These are phyloP conservation scores for Candida ovalis DNA, from an alignment of 805 yeast genomes.

Conservation along the genomic window DNA sequence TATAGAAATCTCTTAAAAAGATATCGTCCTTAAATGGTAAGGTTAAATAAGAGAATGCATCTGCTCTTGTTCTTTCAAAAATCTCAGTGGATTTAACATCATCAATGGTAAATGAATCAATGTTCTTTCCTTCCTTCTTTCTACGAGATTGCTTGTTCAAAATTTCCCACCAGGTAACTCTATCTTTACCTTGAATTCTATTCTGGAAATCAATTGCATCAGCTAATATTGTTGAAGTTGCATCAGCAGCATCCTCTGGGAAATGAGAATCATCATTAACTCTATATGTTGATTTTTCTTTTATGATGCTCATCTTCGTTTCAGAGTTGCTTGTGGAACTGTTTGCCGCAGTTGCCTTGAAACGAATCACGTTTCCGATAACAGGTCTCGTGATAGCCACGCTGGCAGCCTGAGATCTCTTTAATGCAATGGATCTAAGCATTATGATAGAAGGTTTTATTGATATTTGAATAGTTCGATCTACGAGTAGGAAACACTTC, in stretches of 20 bases:
- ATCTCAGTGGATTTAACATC: constrained; percentile 69
- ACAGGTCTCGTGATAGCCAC: neutral
- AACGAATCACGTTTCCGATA: neutral
- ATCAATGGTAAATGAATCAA: constrained; percentile 68
- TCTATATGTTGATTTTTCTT: constrained; percentile 15
- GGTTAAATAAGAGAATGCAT: constrained; percentile 65
- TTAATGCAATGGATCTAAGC: neutral
- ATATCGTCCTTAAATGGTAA: constrained; percentile 83
- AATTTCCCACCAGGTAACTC: constrained; percentile 87
- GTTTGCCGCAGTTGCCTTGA: neutral
- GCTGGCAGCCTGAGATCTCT: neutral
- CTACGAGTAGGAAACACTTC: too few species aligned
- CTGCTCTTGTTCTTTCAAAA: constrained; percentile 68
- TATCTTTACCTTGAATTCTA: constrained; percentile 30
- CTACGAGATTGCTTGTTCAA: constrained; percentile 68
- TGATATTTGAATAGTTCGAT: too few species aligned
- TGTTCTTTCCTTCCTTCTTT: constrained; percentile 64
- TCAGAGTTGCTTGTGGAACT: neutral
- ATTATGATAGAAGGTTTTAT: too few species aligned
- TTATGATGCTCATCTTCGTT: neutral
- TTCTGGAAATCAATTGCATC: constrained; percentile 53
- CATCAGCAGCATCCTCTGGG: constrained; percentile 68
- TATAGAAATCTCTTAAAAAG: constrained; percentile 80
- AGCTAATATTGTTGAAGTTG: constrained; percentile 64
- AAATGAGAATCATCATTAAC: constrained; percentile 29